Conservation (phyloP, 1,284 basidiomycete genomes). For the Sutorius eximius region DNA sequence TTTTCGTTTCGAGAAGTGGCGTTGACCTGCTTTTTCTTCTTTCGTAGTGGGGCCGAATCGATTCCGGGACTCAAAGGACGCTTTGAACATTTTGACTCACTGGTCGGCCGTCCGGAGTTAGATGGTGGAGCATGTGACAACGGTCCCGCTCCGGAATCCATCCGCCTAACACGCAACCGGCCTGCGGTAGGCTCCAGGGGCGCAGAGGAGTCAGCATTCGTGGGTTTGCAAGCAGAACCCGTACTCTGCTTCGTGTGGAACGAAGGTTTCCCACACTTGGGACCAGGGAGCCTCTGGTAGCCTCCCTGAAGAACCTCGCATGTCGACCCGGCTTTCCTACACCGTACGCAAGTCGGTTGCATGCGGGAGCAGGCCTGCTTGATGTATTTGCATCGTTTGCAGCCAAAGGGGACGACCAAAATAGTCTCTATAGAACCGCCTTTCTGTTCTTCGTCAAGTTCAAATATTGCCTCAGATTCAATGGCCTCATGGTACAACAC, state of each 20-base stretch:
- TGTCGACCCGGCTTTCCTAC: slow-evolving; percentile 1
- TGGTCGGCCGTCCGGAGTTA: background rate
- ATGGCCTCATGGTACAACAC: slow-evolving; percentile 22
- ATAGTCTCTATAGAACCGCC: slow-evolving; percentile 15
- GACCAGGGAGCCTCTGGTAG: slow-evolving; percentile 28
- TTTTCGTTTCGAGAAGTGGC: background rate
- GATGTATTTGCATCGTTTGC: slow-evolving; percentile 11
- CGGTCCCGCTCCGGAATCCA: background rate
- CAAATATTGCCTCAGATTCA: slow-evolving; percentile 28
- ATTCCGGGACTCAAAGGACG: slow-evolving; percentile 18
- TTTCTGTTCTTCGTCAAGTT: slow-evolving; percentile 20
- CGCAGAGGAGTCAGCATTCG: background rate
- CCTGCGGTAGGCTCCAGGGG: background rate
- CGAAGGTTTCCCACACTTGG: slow-evolving; percentile 11
- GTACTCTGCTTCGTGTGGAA: background rate
- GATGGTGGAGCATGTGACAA: background rate
- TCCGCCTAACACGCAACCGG: background rate
- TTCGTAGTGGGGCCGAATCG: slow-evolving; percentile 6
- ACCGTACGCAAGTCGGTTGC: slow-evolving; percentile 24
- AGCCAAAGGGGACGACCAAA: slow-evolving; percentile 23
- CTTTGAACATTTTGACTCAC: slow-evolving; percentile 19
- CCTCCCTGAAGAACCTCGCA: slow-evolving; percentile 7
- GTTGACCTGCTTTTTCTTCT: slow-evolving; percentile 15
- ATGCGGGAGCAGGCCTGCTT: slow-evolving; percentile 29
- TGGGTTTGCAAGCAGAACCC: background rate